Conservation (phyloP, 768 basidiomycete genomes). For the Boletus vinaceobasis region DNA sequence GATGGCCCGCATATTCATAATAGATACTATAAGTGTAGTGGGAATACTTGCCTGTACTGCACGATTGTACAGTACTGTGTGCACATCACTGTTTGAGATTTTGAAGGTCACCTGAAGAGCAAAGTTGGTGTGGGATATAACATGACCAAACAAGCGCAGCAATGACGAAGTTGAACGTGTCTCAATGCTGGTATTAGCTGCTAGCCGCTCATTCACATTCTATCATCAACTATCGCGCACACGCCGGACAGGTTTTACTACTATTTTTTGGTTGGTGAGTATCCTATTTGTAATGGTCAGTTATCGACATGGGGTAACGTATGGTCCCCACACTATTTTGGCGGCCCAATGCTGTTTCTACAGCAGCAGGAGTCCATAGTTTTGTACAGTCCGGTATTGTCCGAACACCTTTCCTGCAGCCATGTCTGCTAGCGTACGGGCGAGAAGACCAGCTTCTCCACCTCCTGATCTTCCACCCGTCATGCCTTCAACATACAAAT, state of each 20-base stretch:
- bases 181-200: background rate
- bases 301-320: background rate
- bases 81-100: too few species aligned
- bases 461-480: conserved; percentile 44
- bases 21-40: too few species aligned
- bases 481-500: conserved; percentile 43
- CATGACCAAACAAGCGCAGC: conserved; percentile 20
- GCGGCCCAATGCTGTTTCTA: background rate
- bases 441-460: conserved; percentile 66
- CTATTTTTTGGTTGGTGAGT: background rate
- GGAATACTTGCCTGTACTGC: too few species aligned
- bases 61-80: too few species aligned
- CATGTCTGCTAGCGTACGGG: conserved; percentile 55
- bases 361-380: background rate
- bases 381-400: conserved; percentile 24
- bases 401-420: conserved; percentile 4
- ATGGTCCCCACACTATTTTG: background rate
- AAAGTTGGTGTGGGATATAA: background rate
- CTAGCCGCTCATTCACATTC: background rate
- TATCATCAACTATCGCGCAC: background rate
- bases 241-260: background rate
- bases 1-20: too few species aligned
- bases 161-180: background rate
- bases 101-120: too few species aligned
- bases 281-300: too few species aligned